Base-by-base conservation (phyloP, 495 filamentous ascomycete genomes). In the Penicillium alfredii region DNA sequence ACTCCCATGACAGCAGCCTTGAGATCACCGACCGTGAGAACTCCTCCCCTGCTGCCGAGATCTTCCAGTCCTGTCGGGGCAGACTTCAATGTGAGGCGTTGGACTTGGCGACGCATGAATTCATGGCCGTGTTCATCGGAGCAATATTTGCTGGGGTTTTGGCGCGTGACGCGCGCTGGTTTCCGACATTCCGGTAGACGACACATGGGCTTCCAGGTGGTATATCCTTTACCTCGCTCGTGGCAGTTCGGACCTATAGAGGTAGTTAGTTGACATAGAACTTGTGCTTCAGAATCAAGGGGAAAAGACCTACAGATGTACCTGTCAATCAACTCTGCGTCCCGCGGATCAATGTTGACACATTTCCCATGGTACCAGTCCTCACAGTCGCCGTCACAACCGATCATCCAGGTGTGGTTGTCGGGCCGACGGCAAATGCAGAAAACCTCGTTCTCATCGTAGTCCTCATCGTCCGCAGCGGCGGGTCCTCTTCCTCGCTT, bases 381-480 rank as follows among this genome's bases (percentile, higher is more conserved):
- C 17, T 84, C 76, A 42, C 82, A 86, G 4, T 65, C 73, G 9
- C 79, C 80, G 48, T 86, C 81, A 43, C 82, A 86, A 4, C 62
- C 78, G 46, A 86, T 82, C 82, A 86, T 86, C 76, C 80, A 82
- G 8, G 72, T 80, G 45, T 84, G 81, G 43, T 84, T 80, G 47
- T 86, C 82, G 10, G 77, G 77, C 39, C 71, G 72, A 30, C 80
- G 73, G 44, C 82, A 86, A 35, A 84, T 79, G 59, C 82, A 86
- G 53, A 78, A 86, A 9, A 81, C 20, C 23, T 69, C 65, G 21
- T 67, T 65, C 30, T 69, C 68, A 35, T 75, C 65, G 0, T 64
- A 60, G 4, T 66, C 71, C 2, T 67, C 67, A 6, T 68, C 69
- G 3, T 59, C 55, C 9, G 54, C 36, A 6, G 49, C 44, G 9